These are phyloP conservation scores for Ploettnerulaceae sp. DNA, from an alignment of 2,329 filamentous ascomycete genomes.

Conservation along the genomic window DNA sequence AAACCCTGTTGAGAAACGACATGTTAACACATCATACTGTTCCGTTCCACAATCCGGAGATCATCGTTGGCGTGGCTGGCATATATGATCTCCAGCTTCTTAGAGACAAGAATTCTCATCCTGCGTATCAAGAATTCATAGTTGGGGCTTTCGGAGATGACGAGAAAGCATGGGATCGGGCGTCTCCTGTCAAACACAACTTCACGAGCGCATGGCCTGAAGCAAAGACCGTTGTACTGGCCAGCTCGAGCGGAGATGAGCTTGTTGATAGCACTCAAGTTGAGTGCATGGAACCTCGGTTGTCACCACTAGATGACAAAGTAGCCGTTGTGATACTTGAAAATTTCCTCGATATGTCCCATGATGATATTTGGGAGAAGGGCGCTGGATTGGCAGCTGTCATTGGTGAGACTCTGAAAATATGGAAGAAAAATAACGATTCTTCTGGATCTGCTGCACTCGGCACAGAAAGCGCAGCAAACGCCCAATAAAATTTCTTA, in stretches of 20 bases:
- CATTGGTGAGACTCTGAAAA: not conserved
- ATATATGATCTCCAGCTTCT: conserved; percentile 55
- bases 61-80: conserved; percentile 57
- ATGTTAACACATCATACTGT: not conserved
- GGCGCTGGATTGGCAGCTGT: conserved; percentile 6
- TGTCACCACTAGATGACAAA: not conserved
- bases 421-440: not conserved
- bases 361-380: conserved; percentile 3
- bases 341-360: not conserved
- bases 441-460: not conserved
- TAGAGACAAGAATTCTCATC: conserved; percentile 16
- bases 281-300: conserved; percentile 19
- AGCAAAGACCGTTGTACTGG: conserved; percentile 17
- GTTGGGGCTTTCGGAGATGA: conserved; percentile 43
- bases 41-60: conserved; percentile 38
- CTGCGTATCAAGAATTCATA: conserved; percentile 23
- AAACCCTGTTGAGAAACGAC: conserved; percentile 36
- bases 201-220: conserved; percentile 7
- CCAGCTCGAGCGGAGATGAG: conserved; percentile 42
- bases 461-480: not conserved
- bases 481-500: not conserved
- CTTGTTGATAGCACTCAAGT: conserved; percentile 27
- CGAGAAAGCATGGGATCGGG: conserved; percentile 47
- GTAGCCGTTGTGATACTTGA: not conserved
- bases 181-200: conserved; percentile 22